Conservation (phyloP, 371 early-diverging fungal species). For the Nematocida sp. region DNA sequence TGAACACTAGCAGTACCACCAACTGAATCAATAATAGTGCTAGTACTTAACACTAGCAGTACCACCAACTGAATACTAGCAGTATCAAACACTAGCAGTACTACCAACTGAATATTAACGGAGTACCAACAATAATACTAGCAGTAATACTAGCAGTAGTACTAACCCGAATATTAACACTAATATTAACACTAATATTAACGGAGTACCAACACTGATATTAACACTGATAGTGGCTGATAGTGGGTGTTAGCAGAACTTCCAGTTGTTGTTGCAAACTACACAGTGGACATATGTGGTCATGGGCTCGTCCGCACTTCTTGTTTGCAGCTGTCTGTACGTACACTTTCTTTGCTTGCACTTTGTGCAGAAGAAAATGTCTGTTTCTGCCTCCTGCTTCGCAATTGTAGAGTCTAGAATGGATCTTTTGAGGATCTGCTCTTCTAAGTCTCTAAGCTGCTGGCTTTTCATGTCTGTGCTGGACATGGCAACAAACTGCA, state of each 20-base stretch:
- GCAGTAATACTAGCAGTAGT: too few species aligned
- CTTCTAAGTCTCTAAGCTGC: slow-evolving; percentile 56
- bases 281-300: slow-evolving; percentile 65
- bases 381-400: slow-evolving; percentile 63
- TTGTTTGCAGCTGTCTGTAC: slow-evolving; percentile 65
- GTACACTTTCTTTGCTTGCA: slow-evolving; percentile 65
- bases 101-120: too few species aligned
- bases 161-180: too few species aligned
- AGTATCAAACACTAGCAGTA: too few species aligned
- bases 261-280: slow-evolving; percentile 65
- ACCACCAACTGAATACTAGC: too few species aligned
- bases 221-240: too few species aligned
- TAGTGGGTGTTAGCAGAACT: slow-evolving; percentile 64
- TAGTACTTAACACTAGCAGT: too few species aligned
- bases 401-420: slow-evolving; percentile 60
- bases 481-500: slow-evolving; percentile 60
- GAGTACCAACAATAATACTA: too few species aligned
- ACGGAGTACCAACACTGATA: too few species aligned
- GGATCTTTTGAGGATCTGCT: slow-evolving; percentile 52
- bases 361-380: slow-evolving; percentile 63
- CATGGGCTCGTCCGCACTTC: slow-evolving; percentile 67
- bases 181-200: too few species aligned
- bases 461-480: slow-evolving; percentile 64
- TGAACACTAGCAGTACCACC: too few species aligned
- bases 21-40: too few species aligned